Evolutionary conservation across 2,329 filamentous ascomycete genomes (phyloP).

Genomic region (Penicillium palitans): DNA sequence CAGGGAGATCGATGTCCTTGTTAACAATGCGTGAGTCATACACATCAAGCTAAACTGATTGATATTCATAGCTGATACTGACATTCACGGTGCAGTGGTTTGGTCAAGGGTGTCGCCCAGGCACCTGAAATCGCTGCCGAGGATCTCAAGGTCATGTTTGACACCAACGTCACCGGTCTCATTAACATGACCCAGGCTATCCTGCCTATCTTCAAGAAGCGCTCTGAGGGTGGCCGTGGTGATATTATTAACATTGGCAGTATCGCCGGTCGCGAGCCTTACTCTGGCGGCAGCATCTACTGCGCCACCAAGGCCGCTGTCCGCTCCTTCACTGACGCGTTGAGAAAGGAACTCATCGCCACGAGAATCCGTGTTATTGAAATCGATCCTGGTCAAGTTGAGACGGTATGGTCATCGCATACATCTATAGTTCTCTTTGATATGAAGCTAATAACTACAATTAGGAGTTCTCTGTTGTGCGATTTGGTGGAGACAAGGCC

Average conservation of each 20-base stretch:
- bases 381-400: slow-evolving; percentile 88
- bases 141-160: slow-evolving; percentile 85
- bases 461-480: slow-evolving; percentile 81
- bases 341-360: slow-evolving; percentile 80
- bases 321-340: slow-evolving; percentile 75
- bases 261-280: slow-evolving; percentile 86
- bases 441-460: slow-evolving; percentile 4
- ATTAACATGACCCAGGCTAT: slow-evolving; percentile 97
- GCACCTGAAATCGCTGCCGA: slow-evolving; percentile 78
- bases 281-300: slow-evolving; percentile 84
- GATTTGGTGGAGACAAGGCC: slow-evolving; percentile 82
- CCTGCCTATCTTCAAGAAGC: slow-evolving; percentile 74
- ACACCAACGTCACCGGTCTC: slow-evolving; percentile 89
- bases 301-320: slow-evolving; percentile 91
- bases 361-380: slow-evolving; percentile 81
- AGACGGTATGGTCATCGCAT: slow-evolving; percentile 61
- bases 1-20: slow-evolving; percentile 79
- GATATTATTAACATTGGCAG: slow-evolving; percentile 96
- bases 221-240: slow-evolving; percentile 69
- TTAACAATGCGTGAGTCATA: slow-evolving; percentile 97
- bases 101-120: slow-evolving; percentile 84
- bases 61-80: neutral
- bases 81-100: slow-evolving; percentile 57
- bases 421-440: neutral
- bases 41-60: slow-evolving; percentile 53